A percentile compares a stretch with the other conserved stretches of the same genome.
Evolutionary conservation across 768 basidiomycete species (phyloP).

Genomic region (Kwoniella dejecticola): DNA sequence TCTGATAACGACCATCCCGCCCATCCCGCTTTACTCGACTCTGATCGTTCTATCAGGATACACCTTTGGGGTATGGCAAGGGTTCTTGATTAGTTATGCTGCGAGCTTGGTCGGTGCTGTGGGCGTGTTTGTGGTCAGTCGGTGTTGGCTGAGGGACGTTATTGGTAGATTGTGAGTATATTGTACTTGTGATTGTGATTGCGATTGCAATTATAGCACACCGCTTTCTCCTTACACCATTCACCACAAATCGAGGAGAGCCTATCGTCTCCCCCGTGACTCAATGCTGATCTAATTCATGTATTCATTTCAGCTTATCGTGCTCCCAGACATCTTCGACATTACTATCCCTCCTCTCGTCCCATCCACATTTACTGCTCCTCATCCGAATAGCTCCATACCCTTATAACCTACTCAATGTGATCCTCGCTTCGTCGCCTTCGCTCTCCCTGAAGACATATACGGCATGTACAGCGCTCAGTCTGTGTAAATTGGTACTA

Average conservation of each 20-base stretch:
- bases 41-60: conserved; percentile 90
- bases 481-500: conserved; percentile 84
- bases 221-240: no score
- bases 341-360: conserved; percentile 82
- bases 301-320: conserved; percentile 62
- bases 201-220: no score
- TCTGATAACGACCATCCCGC: conserved; percentile 59
- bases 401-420: conserved; percentile 84
- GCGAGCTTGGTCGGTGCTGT: conserved; percentile 83
- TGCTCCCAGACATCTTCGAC: conserved; percentile 72
- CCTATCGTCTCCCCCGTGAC: no score
- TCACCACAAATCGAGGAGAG: no score
- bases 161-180: conserved; percentile 61
- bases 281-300: no score
- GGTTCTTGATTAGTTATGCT: conserved; percentile 81
- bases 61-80: conserved; percentile 78
- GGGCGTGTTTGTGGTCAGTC: conserved; percentile 77
- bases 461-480: conserved; percentile 76
- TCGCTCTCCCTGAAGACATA: conserved; percentile 65
- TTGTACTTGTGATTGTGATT: neutral
- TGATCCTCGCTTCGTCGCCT: conserved; percentile 82
- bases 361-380: conserved; percentile 81
- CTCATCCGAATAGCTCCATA: conserved; percentile 73
- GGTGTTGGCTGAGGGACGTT: conserved; percentile 65
- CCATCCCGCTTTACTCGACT: conserved; percentile 88